Evolutionary conservation across 2,329 filamentous ascomycete species (phyloP), one percentile per base, ranked within the genome.

Genomic region (Coniochaeta sp.): DNA sequence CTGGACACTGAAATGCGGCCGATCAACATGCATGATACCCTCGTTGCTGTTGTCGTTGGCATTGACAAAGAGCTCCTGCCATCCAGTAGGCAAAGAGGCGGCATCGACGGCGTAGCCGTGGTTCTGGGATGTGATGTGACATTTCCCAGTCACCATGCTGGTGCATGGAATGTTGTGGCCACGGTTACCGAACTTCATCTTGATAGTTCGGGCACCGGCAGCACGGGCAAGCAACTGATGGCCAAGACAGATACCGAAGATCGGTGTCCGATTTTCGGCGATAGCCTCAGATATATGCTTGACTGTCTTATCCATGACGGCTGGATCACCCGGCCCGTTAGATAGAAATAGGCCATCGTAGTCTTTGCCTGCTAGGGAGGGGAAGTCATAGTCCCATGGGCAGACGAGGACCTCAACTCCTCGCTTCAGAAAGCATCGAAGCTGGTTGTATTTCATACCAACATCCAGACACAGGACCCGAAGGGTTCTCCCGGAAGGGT

Each of bases 131-230:
- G 95, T 99, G 72, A 99, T 99, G 78, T 99, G 93, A 75, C 95
- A 99, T 78, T 92, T 92, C 68, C 95, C 95, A 52, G 93, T 96
- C 66, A 98, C 81, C 83, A 96, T 84, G 77, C 90, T 97, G 12
- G 93, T 98, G 81, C 93, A 97, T 52, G 95, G 95, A 70, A 99
- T 98, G 78, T 99, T 99, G 81, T 96, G 91, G 50, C 93, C 95
- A 70, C 95, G 91, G 79, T 99, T 99, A 79, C 95, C 95, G 70
- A 97, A 99, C 83, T 98, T 98, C 91, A 99, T 96, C 82, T 99
- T 99, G 70, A 83, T 76, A 0, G 95, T 98, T 55, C 81, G 81
- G 55, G 93, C 93, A 60, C 93, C 93, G 34, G 92, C 87, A 61
- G 93, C 92, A 67, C 92, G 85, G 59, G 93, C 92, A 58, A 98